These are phyloP conservation scores for Vitis labrusca DNA, from an alignment of 164 flowering plant genomes.

Conservation along the genomic window DNA sequence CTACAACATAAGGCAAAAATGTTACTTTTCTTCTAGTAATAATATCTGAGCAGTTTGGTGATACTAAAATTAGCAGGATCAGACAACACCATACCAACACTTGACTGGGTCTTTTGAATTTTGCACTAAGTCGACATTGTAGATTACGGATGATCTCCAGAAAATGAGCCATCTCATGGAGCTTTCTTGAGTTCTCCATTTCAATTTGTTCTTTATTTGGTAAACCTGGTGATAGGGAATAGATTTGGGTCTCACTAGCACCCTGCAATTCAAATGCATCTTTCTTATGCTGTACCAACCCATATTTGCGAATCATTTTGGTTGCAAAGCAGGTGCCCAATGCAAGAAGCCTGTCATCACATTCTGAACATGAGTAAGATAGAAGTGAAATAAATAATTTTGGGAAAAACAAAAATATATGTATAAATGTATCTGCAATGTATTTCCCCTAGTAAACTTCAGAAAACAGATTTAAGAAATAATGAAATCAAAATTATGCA, in stretches of 20 bases:
- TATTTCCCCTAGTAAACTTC: no score
- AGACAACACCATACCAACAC: conserved; percentile 46
- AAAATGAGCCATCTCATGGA: conserved; percentile 73
- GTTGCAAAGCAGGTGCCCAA: conserved; percentile 77
- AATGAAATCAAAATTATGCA: no score
- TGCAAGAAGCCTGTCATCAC: conserved; percentile 65
- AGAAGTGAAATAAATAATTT: background rate
- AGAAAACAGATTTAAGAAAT: no score
- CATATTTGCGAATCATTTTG: conserved; percentile 75
- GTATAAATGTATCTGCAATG: no score
- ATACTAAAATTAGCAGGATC: background rate
- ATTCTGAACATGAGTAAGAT: conserved; percentile 15
- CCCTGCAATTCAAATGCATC: conserved; percentile 20
- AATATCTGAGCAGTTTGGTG: background rate
- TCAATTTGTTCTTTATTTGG: conserved; percentile 24
- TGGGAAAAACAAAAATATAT: background rate
- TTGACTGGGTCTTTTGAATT: conserved; percentile 51
- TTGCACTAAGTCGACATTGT: conserved; percentile 53
- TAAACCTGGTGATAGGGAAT: conserved; percentile 22
- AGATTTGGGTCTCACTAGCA: conserved; percentile 9
- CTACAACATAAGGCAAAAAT: conserved; percentile 32
- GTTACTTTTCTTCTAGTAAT: background rate
- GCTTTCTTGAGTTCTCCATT: conserved; percentile 35
- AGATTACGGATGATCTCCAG: conserved; percentile 73
- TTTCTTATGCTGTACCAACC: conserved; percentile 47